These are phyloP conservation scores for Paraglomus brasilianum DNA, from an alignment of 192 early-diverging fungal species.

Conservation along the genomic window DNA sequence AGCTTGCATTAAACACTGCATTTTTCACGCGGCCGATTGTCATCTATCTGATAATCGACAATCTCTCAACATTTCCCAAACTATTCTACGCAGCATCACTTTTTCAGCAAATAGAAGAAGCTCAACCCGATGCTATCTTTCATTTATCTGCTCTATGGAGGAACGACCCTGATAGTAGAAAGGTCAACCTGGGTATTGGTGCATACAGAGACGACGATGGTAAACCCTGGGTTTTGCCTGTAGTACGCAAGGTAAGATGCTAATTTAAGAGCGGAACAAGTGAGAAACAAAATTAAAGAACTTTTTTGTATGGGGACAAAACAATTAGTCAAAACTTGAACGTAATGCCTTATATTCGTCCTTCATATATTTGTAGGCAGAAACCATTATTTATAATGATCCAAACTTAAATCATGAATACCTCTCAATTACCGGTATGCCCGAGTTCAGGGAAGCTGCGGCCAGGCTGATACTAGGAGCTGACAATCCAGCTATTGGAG, in stretches of 20 bases:
- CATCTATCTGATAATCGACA: no score
- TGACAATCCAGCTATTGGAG: slow-evolving; percentile 66
- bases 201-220: slow-evolving; percentile 91
- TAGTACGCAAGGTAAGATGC: slow-evolving; percentile 79
- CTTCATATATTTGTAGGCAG: slow-evolving; percentile 56
- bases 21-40: no score
- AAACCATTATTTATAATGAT: slow-evolving; percentile 69
- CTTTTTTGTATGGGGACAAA: not conserved
- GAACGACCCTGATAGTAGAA: slow-evolving; percentile 72
- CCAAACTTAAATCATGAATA: slow-evolving; percentile 89
- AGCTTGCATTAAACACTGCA: no score
- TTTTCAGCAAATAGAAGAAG: slow-evolving; percentile 54
- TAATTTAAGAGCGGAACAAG: not conserved
- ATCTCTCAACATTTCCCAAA: no score
- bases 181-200: slow-evolving; percentile 95
- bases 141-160: slow-evolving; percentile 80
- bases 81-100: slow-evolving; percentile 50
- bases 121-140: slow-evolving; percentile 91
- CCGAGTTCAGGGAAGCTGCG: slow-evolving; percentile 77
- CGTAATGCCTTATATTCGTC: not conserved
- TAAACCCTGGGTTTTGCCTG: slow-evolving; percentile 94
- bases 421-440: slow-evolving; percentile 81
- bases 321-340: not conserved
- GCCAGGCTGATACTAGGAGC: slow-evolving; percentile 79
- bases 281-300: not conserved